phyloP scores from a whole-genome alignment of 345 rosid species.

The Iberis pinnata region DNA sequence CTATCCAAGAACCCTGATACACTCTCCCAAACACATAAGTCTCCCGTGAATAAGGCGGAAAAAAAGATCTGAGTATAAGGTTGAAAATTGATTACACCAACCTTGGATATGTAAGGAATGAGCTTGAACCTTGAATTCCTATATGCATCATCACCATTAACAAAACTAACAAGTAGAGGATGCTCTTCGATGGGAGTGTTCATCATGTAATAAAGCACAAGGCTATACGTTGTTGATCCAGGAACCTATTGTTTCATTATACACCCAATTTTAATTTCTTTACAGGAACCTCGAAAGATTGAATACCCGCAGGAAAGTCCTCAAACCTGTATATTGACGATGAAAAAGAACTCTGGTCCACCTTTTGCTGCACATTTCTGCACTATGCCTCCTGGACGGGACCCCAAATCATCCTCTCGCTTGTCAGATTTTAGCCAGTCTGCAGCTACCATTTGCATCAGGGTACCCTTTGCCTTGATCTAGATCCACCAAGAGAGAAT shows the following conservation, averaged over 20 bases:
- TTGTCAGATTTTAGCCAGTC: slow-evolving; percentile 91
- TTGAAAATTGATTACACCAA: slow-evolving; percentile 17
- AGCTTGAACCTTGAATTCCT: slow-evolving; percentile 98
- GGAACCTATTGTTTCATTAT: slow-evolving; percentile 63
- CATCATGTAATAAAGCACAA: slow-evolving; percentile 89
- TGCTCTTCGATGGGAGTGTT: slow-evolving; percentile 65
- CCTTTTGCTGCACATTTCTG: slow-evolving; percentile 92
- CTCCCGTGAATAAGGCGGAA: background rate
- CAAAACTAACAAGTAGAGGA: slow-evolving; percentile 68
- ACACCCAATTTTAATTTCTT: slow-evolving; percentile 12
- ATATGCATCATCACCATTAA: slow-evolving; percentile 73
- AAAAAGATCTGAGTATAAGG: background rate
- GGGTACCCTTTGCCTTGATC: no score
- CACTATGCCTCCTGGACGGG: slow-evolving; percentile 78
- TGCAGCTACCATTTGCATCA: slow-evolving; percentile 96
- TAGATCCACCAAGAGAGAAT: slow-evolving; percentile 20
- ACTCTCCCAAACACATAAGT: slow-evolving; percentile 6
- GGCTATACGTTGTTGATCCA: slow-evolving; percentile 76
- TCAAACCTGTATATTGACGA: slow-evolving; percentile 77
- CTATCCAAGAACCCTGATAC: slow-evolving; percentile 94
- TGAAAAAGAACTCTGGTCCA: slow-evolving; percentile 85
- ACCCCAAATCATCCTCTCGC: slow-evolving; percentile 84
- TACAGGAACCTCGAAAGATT: no score
- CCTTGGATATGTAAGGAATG: slow-evolving; percentile 95
- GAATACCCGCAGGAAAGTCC: background rate